Evolutionary conservation across 805 yeast species (phyloP).

Genomic region (Candida xyloterini): DNA sequence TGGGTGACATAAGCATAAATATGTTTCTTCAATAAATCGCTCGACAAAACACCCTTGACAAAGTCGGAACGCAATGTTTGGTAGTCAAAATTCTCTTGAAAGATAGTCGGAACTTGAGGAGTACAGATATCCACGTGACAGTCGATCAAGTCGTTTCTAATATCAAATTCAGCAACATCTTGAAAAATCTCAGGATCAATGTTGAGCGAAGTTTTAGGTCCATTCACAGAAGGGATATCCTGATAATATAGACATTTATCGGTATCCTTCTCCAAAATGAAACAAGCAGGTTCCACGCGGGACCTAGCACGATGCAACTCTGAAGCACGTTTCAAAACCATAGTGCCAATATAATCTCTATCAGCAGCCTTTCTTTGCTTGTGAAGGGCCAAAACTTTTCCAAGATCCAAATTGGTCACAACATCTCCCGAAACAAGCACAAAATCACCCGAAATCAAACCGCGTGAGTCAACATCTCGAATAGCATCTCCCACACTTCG

Average conservation of each 20-base stretch:
- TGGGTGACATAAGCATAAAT: constrained; percentile 83
- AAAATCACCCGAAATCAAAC: constrained; percentile 86
- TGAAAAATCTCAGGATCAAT: constrained; percentile 84
- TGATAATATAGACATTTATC: constrained; percentile 83
- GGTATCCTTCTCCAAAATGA: constrained; percentile 70
- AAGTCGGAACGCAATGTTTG: constrained; percentile 84
- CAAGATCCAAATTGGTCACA: constrained; percentile 85
- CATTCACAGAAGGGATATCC: constrained; percentile 56
- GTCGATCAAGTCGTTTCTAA: constrained; percentile 92
- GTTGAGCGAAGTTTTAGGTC: constrained; percentile 48
- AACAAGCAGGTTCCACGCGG: constrained; percentile 76
- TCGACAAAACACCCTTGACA: constrained; percentile 83
- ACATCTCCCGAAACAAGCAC: constrained; percentile 91
- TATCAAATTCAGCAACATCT: constrained; percentile 67
- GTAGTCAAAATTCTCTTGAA: constrained; percentile 95
- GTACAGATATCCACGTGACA: constrained; percentile 96
- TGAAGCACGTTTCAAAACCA: constrained; percentile 84
- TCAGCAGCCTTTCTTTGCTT: constrained; percentile 67
- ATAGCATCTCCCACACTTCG: constrained; percentile 95
- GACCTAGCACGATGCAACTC: constrained; percentile 85
- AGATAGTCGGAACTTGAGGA: constrained; percentile 90
- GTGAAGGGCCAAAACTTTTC: constrained; percentile 70
- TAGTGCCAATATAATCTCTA: constrained; percentile 89
- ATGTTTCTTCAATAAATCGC: constrained; percentile 86
- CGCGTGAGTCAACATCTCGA: constrained; percentile 92